A percentile compares a stretch with the other conserved stretches of the same genome.
Evolutionary conservation across 495 filamentous ascomycete species (phyloP).

Genomic region (Neurospora sp.): DNA sequence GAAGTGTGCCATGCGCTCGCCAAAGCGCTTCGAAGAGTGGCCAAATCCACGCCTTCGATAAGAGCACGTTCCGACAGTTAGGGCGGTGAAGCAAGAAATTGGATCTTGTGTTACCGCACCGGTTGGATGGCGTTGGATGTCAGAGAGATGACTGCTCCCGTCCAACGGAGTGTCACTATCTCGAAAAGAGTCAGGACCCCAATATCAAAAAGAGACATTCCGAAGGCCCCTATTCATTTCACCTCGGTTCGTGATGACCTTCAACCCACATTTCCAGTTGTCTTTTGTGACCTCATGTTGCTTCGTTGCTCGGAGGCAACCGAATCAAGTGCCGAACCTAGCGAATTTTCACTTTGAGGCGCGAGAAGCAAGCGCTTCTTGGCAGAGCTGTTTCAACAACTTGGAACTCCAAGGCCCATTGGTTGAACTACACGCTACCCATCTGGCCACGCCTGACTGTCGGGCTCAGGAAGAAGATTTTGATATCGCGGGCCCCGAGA

Average conservation of each 20-base stretch:
- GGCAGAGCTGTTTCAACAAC: background rate
- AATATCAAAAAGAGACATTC: background rate
- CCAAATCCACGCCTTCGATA: background rate
- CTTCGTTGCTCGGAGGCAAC: background rate
- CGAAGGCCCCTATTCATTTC: background rate
- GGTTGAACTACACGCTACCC: background rate
- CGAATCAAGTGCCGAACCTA: background rate
- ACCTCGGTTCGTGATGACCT: background rate
- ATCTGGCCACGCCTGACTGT: background rate
- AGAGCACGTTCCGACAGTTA: background rate
- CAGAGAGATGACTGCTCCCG: background rate
- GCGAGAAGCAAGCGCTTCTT: background rate
- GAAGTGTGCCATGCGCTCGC: background rate
- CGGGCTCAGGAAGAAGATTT: background rate
- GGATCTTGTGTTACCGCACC: background rate
- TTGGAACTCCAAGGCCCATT: background rate
- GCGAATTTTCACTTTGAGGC: background rate
- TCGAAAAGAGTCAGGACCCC: background rate
- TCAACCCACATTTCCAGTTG: background rate
- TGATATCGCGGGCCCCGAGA: background rate
- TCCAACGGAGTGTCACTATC: background rate
- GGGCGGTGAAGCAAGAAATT: background rate
- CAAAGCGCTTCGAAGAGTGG: background rate
- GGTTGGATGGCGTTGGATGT: background rate
- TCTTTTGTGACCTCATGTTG: background rate